Percentiles rank a stretch among this genome's conserved stretches.
Conservation (phyloP, 164 flowering plant genomes). For the Dillenia suffruticosa region DNA sequence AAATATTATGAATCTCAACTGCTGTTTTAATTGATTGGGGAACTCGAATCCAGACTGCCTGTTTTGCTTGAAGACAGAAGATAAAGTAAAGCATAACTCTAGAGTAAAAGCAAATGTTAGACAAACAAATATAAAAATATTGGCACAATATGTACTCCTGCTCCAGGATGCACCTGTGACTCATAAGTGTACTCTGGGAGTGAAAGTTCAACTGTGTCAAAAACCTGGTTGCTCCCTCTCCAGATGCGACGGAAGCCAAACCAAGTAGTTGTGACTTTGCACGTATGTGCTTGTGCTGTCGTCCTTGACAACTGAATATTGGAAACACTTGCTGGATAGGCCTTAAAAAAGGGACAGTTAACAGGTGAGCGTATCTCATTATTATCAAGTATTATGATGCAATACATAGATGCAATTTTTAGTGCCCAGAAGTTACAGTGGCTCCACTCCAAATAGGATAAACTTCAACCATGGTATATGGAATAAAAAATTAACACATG, state of each 20-base stretch:
- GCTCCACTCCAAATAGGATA: too few species aligned
- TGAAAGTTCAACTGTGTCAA: conserved; percentile 72
- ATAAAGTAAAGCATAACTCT: neutral
- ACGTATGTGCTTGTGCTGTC: conserved; percentile 57
- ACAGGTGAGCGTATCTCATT: neutral
- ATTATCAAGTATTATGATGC: too few species aligned
- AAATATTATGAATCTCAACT: conserved; percentile 35
- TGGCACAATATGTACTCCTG: neutral
- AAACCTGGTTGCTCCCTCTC: conserved; percentile 53
- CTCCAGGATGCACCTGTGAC: conserved; percentile 57
- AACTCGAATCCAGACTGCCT: conserved; percentile 94
- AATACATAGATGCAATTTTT: too few species aligned
- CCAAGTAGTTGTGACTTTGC: conserved; percentile 91
- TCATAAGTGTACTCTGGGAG: conserved; percentile 80
- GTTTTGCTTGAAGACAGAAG: conserved; percentile 5
- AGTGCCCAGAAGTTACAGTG: too few species aligned
- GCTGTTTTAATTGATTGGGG: conserved; percentile 56
- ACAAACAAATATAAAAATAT: conserved; percentile 1
- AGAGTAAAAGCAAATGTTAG: neutral
- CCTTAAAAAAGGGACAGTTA: conserved; percentile 36
- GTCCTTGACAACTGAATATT: conserved; percentile 31
- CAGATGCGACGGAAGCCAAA: conserved; percentile 74
- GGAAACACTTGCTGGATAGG: conserved; percentile 49
- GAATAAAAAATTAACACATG: too few species aligned
- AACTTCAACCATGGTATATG: too few species aligned